Base-by-base conservation (phyloP, 768 basidiomycete genomes). In the Podaxis carcinomalis region DNA sequence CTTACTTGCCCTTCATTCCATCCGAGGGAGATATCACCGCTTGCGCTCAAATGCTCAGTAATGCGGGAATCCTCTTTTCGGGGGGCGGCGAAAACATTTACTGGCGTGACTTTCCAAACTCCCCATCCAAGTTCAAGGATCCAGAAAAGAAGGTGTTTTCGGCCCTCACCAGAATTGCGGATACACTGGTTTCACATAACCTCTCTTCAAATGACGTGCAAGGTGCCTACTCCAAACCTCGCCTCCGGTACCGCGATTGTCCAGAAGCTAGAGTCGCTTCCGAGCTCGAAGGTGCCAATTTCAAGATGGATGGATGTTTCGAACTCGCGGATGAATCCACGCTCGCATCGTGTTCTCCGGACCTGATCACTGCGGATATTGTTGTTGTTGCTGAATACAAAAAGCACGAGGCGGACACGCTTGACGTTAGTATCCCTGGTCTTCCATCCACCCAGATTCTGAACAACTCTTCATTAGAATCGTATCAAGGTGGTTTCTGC, bases 391-490 rank as follows among this genome's bases (percentile, higher is more conserved):
- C 47, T 13, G 47, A 23, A 27, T 23, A 23, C 21, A 49, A 49
- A 2, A 49, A 49, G 25, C 10, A 25, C 10, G 21, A 23, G 11
- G 5, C 3, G 23, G 47, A 49, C 1, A 13, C 11, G 21, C 5
- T 49, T 14, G 25, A 49, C 4, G 47, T 49, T 3, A 49, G 47
- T 49, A 5, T 2, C 23, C 23, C 23, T 49, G 19, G 3, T 14
- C 3, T 25, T 25, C 21, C 5, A 10, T 25, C 13, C n/a, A 5
- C 0, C 10, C 23, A 5, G 6, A 49, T 25, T 27, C 19, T 23
- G 6, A 25, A 5, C 10, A 19, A 2, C 32, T n/a, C 21, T 47
- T 23, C 47, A 23, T 21, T 23, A 65, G 64, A 65, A 62, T 55
- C 52, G 54, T 0, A 11, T 19, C 16, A 44, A 61, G 53, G 52